Evolutionary conservation across 768 basidiomycete genomes (phyloP).

Genomic region (Porpolomopsis calyptriformis): DNA sequence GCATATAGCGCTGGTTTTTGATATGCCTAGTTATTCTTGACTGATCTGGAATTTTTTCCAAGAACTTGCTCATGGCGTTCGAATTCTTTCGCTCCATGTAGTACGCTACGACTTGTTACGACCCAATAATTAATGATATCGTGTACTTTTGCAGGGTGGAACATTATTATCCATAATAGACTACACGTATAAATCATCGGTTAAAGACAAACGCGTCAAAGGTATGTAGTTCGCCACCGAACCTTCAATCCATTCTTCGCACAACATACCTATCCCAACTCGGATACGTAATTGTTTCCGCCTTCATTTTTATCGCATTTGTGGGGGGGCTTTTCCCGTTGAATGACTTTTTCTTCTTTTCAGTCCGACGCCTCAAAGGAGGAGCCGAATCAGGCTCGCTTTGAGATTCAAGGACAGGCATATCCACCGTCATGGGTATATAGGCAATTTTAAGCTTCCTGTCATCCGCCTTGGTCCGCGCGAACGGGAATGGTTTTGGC

Average conservation of each 20-base stretch:
- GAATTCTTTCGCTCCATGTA: no score
- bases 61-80: no score
- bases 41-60: no score
- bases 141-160: no score
- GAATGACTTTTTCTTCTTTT: conserved; percentile 13
- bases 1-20: neutral
- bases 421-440: conserved; percentile 30
- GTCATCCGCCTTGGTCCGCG: conserved; percentile 39
- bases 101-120: no score
- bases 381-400: neutral
- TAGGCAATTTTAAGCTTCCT: conserved; percentile 42
- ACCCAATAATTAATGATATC: no score
- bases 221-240: neutral
- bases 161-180: no score
- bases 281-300: conserved; percentile 43
- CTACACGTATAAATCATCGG: no score
- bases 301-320: conserved; percentile 21
- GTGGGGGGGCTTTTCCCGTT: conserved; percentile 16
- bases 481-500: conserved; percentile 42
- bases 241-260: conserved; percentile 27
- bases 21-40: neutral
- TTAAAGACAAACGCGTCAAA: neutral
- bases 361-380: conserved; percentile 8
- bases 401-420: neutral
- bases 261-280: conserved; percentile 60